Base-by-base conservation (phyloP, 2,329 filamentous ascomycete species). In the Colletotrichum tanaceti region DNA sequence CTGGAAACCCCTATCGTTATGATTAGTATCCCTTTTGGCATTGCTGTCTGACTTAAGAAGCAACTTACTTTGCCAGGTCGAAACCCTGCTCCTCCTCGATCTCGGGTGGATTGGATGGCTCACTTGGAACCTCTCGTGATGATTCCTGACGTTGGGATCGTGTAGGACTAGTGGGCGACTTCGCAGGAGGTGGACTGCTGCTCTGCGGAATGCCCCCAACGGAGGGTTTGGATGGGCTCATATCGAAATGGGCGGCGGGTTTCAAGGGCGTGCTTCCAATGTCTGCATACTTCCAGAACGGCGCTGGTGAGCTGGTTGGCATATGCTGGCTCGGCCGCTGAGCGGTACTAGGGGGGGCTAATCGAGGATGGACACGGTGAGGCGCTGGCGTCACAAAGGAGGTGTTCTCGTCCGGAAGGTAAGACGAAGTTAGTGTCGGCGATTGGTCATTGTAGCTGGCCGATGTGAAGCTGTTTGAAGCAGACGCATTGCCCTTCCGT, bases 221-320 rank as follows among this genome's bases (percentile, higher is more conserved):
- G 7, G 62, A 69, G 18, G 77, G 74, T 75, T 89, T 90, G 9
- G 84, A 85, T 1, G 89, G 89, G 73, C 88, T 90, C 47, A 85
- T 76, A 69, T 91, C 88, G 65, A 87, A 88, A 4, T 81, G 77
- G 0, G 78, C 74, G 4, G 79, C 73, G 16, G 83, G 79, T 73
- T 83, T 83, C 61, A 92, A 82, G 1, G 92, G 92, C 2, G 92
- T 94, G 78, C 89, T 93, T 32, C 88, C 87, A 68, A 93, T 87
- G 72, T 94, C 91, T 47, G 91, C 90, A 78, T 92, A 96, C 77
- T 93, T 94, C 93, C 93, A 97, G 78, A 97, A 96, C 0, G 93
- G 92, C 1, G 93, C 93, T 0, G 93, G 93, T 39, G 91, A 94
- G 73, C 91, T 93, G 53, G 93, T 94, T 41, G 93, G 92, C 87